phyloP scores from a whole-genome alignment of 257 asterid genomes.

The Rhazya stricta region DNA sequence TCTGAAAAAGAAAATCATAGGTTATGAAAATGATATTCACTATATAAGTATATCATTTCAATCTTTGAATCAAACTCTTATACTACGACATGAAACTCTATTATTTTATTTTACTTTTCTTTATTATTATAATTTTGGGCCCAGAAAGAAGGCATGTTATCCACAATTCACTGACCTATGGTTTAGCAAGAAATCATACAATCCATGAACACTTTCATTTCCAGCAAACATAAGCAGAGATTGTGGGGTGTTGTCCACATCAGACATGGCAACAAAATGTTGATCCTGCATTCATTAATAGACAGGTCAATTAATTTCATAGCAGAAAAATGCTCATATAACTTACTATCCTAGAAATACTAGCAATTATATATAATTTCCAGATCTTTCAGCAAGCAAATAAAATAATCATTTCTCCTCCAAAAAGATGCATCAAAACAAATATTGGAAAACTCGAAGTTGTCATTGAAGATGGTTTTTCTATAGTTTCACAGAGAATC shows the following conservation, averaged over 20 bases:
- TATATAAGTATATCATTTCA: not conserved
- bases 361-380: not conserved
- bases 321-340: not conserved
- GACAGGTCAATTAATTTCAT: not conserved
- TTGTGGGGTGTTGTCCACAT: constrained; percentile 73
- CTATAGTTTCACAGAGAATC: not conserved
- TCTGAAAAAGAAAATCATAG: constrained; percentile 44
- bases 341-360: not conserved
- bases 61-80: not conserved
- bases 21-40: constrained; percentile 3
- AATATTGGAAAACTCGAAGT: not conserved
- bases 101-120: not conserved
- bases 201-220: constrained; percentile 57
- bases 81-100: not conserved
- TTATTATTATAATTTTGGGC: not conserved
- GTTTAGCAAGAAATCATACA: constrained; percentile 74
- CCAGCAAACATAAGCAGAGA: constrained; percentile 73
- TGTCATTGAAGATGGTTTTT: not conserved
- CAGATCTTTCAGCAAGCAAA: not conserved
- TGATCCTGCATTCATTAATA: constrained; percentile 52
- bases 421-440: not conserved
- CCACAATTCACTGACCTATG: constrained; percentile 49
- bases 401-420: not conserved
- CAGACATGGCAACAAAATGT: constrained; percentile 39
- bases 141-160: constrained; percentile 4